Conservation (phyloP, 202 grass and related monocot species). For the Carex sylvatica region DNA sequence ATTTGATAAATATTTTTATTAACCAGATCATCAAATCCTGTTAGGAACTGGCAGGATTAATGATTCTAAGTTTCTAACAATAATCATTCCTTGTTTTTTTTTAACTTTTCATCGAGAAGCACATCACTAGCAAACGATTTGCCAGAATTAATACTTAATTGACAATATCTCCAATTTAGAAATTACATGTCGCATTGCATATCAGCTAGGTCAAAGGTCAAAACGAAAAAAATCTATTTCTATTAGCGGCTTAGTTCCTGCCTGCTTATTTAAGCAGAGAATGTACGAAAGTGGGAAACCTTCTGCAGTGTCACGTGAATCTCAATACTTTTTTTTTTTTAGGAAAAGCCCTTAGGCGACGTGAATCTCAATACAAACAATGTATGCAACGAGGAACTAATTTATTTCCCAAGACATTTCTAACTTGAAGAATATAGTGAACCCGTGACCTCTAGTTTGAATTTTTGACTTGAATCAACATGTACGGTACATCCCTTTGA, state of each 20-base stretch:
- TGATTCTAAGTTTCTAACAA: background rate
- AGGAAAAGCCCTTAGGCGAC: too few relatives aligned
- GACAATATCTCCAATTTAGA: background rate
- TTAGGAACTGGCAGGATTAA: too few relatives aligned
- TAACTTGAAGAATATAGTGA: constrained; percentile 2
- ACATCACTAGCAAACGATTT: background rate
- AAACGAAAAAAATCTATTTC: background rate
- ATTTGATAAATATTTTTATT: background rate
- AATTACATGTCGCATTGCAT: background rate
- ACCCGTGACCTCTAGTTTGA: constrained; percentile 26
- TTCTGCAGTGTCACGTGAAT: background rate
- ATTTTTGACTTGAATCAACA: constrained; percentile 7
- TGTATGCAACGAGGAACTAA: background rate
- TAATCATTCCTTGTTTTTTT: background rate
- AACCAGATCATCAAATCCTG: background rate
- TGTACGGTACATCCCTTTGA: background rate
- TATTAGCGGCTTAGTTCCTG: background rate
- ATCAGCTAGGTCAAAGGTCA: background rate
- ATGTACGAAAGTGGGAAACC: too few relatives aligned
- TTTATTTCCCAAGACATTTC: background rate
- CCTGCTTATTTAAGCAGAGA: too few relatives aligned
- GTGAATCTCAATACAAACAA: background rate
- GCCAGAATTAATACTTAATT: background rate
- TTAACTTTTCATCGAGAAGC: background rate
- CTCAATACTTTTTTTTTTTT: too few relatives aligned